Evolutionary conservation across 1,284 basidiomycete genomes (phyloP), one percentile per base, ranked within the genome.

Genomic region (Ganoderma lucidum): DNA sequence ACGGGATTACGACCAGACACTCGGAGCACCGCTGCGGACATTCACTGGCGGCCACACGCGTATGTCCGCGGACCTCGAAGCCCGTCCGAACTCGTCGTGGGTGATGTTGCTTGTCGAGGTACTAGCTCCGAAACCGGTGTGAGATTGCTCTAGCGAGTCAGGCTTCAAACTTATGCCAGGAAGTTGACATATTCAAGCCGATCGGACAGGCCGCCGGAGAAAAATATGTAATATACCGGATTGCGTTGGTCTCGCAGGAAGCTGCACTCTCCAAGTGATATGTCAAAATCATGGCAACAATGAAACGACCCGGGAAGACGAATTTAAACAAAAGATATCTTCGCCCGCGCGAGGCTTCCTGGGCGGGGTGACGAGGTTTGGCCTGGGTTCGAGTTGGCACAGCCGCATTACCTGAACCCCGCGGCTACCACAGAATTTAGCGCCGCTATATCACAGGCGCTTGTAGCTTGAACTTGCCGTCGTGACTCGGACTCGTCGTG

Each of bases 1-100:
- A 53, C 48, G 59, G 59, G 59, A 61, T 61, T 61, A 61, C 59
- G 59, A 61, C 39, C 39, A 61, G 15, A 23, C 23, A 23, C 23
- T 23, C 23, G 59, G 37, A 14, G 19, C 30, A 44, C n/a, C 10
- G 39, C 35, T 60, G 58, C 58, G 39, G 30, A 41, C 37, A 60
- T 60, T 37, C 58, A 60, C 4, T 23, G 23, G 23, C 23, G 23
- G 23, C 10, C 58, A 60, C 58, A 19, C 2, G 23, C 58, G 12
- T 53, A 30, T 19, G 53, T 35, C 53, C 53, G 32, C 53, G 32
- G 53, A 56, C 8, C 53, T 35, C 53, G 14, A 17, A 19, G 17
- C 30, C 53, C 32, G 1, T 56, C 53, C 53, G 53, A 8, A 8
- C 15, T 19, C 17, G 53, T 17, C 53, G 53, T 35, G 53, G 30